Base-by-base conservation (phyloP, 805 yeast genomes). In the Wickerhamomyces alni region DNA sequence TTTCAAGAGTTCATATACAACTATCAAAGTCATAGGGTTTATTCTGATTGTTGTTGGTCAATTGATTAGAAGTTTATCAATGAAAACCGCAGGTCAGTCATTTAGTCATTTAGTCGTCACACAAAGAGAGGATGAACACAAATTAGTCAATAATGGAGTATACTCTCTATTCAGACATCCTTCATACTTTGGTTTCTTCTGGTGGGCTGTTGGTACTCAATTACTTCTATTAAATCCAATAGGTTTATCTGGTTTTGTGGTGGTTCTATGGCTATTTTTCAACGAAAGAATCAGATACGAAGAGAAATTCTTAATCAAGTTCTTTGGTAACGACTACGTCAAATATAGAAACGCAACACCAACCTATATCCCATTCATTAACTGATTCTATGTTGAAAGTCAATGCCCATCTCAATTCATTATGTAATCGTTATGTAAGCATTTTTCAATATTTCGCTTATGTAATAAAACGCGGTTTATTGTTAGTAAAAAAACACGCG, bases 141-240 rank as follows among this genome's bases (percentile, higher is more conserved):
- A 48, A 9, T 66, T 93, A 32, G 81, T 93, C 11, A 86, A 87
- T 0, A 48, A 61, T 10, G 98, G 97, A 0, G 64, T 91, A 3
- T 93, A 91, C 59, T 42, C 67, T 2, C 46, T 61, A 19, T 62
- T 75, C 13, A 70, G 99, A 44, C 99, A 93, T 58, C 99, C 99
- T 7, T 81, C 94, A 35, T 93, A 93, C 61, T 72, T 79, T 30
- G 99, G 97, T 0, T 93, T 84, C 58, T 89, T 79, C 55, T 79
- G 87, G 76, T 93, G 98, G 97, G 91, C 94, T 12, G 48, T 89
- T 4, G 97, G 97, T 0, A 70, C 87, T 1, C 95, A 91, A 57
- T 18, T 93, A 34, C 47, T 82, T 43, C 60, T 91, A 41, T 61
- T 77, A 33, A 93, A 88, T 61, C 78, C 84, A 7, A 34, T 87